Conservation (phyloP, 108 stramenopile genomes). For the Cyclotella sp. region DNA sequence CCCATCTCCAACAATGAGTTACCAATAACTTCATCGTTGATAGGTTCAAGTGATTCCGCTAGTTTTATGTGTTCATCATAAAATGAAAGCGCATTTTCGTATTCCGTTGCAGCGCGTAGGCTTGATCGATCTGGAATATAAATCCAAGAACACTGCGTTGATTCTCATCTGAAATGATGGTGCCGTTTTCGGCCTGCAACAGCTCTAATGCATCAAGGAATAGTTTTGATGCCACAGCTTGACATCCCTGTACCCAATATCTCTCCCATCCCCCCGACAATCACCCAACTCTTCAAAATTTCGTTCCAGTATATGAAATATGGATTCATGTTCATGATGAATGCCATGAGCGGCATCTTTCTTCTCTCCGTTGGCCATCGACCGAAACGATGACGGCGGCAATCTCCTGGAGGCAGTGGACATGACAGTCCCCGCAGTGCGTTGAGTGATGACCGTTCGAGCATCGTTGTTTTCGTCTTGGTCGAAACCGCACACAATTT, state of each 20-base stretch:
- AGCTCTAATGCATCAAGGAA: conserved; percentile 50
- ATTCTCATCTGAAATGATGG: conserved; percentile 7
- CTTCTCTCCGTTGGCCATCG: conserved; percentile 1
- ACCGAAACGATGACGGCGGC: conserved; percentile 24
- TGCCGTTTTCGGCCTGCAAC: conserved; percentile 1
- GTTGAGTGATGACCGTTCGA: conserved; percentile 28
- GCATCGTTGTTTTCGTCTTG: conserved; percentile 20
- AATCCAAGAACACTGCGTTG: conserved; percentile 5
- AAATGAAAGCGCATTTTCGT: conserved; percentile 45
- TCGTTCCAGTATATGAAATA: conserved; percentile 58
- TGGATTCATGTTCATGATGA: conserved; percentile 42
- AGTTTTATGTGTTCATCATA: conserved; percentile 48
- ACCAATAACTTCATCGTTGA: conserved; percentile 37
- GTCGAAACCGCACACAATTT: conserved; percentile 45
- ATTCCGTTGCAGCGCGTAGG: conserved; percentile 32
- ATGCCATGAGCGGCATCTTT: no score
- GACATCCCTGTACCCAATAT: not conserved
- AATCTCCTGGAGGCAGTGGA: conserved; percentile 2
- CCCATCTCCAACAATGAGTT: conserved; percentile 39
- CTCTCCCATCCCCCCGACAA: not conserved
- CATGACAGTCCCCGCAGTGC: conserved; percentile 15
- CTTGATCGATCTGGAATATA: conserved; percentile 42
- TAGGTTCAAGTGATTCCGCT: conserved; percentile 22
- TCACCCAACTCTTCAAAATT: conserved; percentile 54
- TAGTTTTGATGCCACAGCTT: conserved; percentile 32